A percentile compares a stretch with the other conserved stretches of the same genome.
Evolutionary conservation across 2,329 filamentous ascomycete genomes (phyloP).

Genomic region (Sclerotinia trifoliorum): DNA sequence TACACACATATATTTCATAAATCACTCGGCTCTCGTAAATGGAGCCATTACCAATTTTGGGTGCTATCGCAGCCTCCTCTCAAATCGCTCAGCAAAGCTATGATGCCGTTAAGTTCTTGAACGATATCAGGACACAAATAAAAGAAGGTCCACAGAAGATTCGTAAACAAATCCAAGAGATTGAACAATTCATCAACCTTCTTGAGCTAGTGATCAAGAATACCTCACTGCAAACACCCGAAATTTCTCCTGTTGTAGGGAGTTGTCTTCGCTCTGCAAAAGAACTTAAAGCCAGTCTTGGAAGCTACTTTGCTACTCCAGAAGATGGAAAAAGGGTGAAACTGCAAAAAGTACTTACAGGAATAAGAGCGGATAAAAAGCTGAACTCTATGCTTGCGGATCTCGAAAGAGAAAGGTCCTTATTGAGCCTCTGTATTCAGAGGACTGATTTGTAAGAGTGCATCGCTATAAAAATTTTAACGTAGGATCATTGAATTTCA

Average conservation of each 20-base stretch:
- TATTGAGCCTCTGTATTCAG: conserved; percentile 16
- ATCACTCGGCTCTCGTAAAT: background rate
- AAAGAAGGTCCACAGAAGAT: background rate
- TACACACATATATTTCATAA: no score
- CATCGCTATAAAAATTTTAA: background rate
- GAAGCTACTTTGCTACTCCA: background rate
- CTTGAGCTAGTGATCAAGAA: conserved; percentile 3
- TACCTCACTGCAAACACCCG: conserved; percentile 4
- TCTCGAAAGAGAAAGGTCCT: conserved; percentile 21
- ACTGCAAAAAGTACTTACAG: conserved; percentile 14
- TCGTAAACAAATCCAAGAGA: conserved; percentile 8
- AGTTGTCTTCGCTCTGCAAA: conserved; percentile 8
- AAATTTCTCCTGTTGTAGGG: background rate
- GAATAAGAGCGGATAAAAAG: conserved; percentile 12
- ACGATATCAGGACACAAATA: conserved; percentile 16
- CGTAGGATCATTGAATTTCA: background rate
- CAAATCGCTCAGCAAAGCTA: conserved; percentile 16
- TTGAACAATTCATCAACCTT: conserved; percentile 17
- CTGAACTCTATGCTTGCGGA: conserved; percentile 1
- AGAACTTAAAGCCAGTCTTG: background rate
- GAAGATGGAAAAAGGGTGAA: conserved; percentile 1
- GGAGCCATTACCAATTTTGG: conserved; percentile 21
- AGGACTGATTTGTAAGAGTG: conserved; percentile 16
- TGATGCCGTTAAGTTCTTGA: conserved; percentile 2
- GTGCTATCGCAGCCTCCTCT: conserved; percentile 19